Conservation (phyloP, 2,329 filamentous ascomycete genomes). For the Grosmannia penicillata region DNA sequence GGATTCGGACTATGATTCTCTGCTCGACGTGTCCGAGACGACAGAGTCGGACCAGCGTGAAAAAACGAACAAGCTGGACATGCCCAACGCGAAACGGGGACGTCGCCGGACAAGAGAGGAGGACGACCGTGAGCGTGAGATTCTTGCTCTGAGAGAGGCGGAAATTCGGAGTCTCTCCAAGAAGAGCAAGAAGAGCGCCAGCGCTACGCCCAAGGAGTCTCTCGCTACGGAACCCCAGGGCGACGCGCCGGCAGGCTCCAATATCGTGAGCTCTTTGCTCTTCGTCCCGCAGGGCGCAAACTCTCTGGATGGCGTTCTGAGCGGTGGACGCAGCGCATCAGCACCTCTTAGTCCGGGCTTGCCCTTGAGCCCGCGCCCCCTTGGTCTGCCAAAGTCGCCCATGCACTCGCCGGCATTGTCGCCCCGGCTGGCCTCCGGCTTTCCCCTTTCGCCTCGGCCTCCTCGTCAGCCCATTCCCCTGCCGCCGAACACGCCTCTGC, state of each 20-base stretch:
- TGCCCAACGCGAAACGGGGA: constrained; percentile 56
- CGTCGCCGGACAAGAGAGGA: constrained; percentile 75
- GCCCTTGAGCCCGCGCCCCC: constrained; percentile 44
- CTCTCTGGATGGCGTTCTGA: constrained; percentile 39
- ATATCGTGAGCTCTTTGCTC: constrained; percentile 20
- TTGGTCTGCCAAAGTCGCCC: constrained; percentile 30
- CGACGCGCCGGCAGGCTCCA: too few relatives aligned
- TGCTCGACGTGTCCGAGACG: constrained; percentile 53
- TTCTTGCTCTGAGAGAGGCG: constrained; percentile 49
- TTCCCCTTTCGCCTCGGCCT: constrained; percentile 51
- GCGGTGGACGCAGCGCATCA: constrained; percentile 15
- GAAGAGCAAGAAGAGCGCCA: constrained; percentile 46
- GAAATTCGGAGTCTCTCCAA: constrained; percentile 60
- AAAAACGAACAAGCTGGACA: too few relatives aligned
- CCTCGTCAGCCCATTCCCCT: constrained; percentile 60
- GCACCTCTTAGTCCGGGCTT: constrained; percentile 42
- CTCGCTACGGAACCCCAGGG: too few relatives aligned
- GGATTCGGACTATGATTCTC: constrained; percentile 73
- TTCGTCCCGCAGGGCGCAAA: constrained; percentile 19
- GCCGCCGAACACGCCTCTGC: constrained; percentile 52
- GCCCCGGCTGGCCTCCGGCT: constrained; percentile 31
- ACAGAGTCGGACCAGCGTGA: constrained; percentile 34
- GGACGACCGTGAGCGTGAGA: constrained; percentile 66
- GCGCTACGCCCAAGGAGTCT: too few relatives aligned
- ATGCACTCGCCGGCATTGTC: constrained; percentile 55